Evolutionary conservation across 1,284 basidiomycete genomes (phyloP), one percentile per base, ranked within the genome.

Genomic region (Cutaneotrichosporon dermatis): DNA sequence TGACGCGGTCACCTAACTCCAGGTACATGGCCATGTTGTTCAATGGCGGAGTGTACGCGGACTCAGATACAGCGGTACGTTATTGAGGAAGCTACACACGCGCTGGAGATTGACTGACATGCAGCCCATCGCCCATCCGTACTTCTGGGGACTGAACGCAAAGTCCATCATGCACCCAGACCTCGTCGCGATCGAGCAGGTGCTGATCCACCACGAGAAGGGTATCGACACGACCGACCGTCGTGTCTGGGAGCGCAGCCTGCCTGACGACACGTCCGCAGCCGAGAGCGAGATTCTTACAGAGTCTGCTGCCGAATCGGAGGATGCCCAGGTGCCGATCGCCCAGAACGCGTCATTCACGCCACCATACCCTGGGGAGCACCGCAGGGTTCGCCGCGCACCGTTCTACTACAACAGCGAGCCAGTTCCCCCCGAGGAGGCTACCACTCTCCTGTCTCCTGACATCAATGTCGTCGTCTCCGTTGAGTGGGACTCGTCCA

Each of bases 1-100:
- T 51, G 42, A 34, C 40, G 53, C 36, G 12, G n/a, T 11, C 4
- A 43, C 16, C 61, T 62, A 58, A 66, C 44, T 4, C 5, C 54
- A 69, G 69, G 39, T 71, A 69, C 52, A 58, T 69, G 43, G 61
- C 67, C 8, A 64, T 74, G 65, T 59, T 76, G 6, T 66, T 68
- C 11, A 64, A 66, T 40, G 74, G 74, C 3, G 72, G 71, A 2
- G 64, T 74, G 11, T 74, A 72, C 37, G 68, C 74, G 0, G 71
- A 72, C 52, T 69, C 69, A 33, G 72, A 76, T 59, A 72, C 69
- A 2, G 61, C 66, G 49, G 70, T 70, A 41, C 46, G 70, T 66
- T 2, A 34, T 35, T 7, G 12, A 39, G 5, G 2, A 10, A 10
- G 10, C n/a, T 2, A 40, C 6, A 9, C 13, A 9, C 8, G 36